These are phyloP conservation scores for Pichia membranifaciens DNA, from an alignment of 805 yeast genomes.

Conservation along the genomic window DNA sequence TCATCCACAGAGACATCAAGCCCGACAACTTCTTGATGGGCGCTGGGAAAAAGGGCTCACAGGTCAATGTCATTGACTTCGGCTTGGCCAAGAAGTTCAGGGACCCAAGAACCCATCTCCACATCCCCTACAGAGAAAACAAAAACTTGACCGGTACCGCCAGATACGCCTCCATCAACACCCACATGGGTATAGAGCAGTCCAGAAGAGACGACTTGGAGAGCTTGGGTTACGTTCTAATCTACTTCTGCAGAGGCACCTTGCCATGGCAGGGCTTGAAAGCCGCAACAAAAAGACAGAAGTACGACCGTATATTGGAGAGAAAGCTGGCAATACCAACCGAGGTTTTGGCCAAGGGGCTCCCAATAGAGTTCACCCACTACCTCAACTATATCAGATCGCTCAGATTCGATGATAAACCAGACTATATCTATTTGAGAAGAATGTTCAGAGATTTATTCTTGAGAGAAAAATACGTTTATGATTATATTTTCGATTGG, in stretches of 20 bases:
- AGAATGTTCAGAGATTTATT: constrained; percentile 85
- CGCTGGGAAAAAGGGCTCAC: constrained; percentile 89
- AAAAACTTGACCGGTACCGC: constrained; percentile 97
- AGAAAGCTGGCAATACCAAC: constrained; percentile 88
- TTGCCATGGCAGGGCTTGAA: constrained; percentile 98
- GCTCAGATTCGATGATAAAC: constrained; percentile 91
- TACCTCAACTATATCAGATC: constrained; percentile 87
- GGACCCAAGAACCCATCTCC: constrained; percentile 90
- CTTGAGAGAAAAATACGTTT: constrained; percentile 79
- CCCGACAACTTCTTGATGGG: constrained; percentile 86
- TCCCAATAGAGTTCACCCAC: constrained; percentile 84
- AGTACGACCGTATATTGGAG: constrained; percentile 93
- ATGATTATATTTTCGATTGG: constrained; percentile 97
- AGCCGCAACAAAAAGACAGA: constrained; percentile 95
- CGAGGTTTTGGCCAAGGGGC: constrained; percentile 80
- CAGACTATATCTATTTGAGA: constrained; percentile 86
- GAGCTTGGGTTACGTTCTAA: constrained; percentile 87
- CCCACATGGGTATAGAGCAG: constrained; percentile 96
- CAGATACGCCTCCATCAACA: constrained; percentile 89
- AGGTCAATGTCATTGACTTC: constrained; percentile 89
- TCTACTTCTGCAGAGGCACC: constrained; percentile 91
- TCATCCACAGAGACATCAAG: constrained; percentile 77
- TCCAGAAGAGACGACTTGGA: constrained; percentile 95
- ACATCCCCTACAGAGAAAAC: constrained; percentile 94
- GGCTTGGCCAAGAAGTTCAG: constrained; percentile 92